A percentile compares a stretch with the other conserved stretches of the same genome.
Evolutionary conservation across 495 filamentous ascomycete genomes (phyloP).

Genomic region (Aspergillus haitiensis): DNA sequence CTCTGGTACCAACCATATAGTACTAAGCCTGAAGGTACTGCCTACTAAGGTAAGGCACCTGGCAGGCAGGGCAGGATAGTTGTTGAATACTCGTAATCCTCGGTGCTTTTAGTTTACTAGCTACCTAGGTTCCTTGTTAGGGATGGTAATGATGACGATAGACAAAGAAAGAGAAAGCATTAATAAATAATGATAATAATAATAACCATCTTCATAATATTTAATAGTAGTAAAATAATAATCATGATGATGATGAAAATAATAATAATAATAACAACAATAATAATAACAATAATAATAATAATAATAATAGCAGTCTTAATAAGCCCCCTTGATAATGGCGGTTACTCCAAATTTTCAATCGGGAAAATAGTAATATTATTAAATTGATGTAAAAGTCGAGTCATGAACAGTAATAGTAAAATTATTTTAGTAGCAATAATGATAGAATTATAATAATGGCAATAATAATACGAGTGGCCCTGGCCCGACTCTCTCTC

Average conservation of each 20-base stretch:
- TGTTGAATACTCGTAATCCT: no score
- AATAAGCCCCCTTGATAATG: background rate
- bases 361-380: background rate
- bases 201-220: no score
- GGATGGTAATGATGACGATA: background rate
- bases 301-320: background rate
- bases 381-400: background rate
- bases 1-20: no score
- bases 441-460: background rate
- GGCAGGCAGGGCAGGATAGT: no score
- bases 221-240: no score
- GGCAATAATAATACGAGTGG: background rate
- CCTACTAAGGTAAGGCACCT: no score
- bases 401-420: slow-evolving; percentile 1
- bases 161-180: background rate
- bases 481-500: background rate
- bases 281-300: background rate
- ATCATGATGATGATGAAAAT: background rate
- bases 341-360: background rate
- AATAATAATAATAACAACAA: background rate
- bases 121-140: background rate
- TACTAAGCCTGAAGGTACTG: no score
- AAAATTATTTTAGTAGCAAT: background rate
- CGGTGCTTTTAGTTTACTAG: no score
- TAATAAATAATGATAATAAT: background rate